phyloP scores from a whole-genome alignment of 2,329 filamentous ascomycete species.

The Colletotrichum chrysophilum region DNA sequence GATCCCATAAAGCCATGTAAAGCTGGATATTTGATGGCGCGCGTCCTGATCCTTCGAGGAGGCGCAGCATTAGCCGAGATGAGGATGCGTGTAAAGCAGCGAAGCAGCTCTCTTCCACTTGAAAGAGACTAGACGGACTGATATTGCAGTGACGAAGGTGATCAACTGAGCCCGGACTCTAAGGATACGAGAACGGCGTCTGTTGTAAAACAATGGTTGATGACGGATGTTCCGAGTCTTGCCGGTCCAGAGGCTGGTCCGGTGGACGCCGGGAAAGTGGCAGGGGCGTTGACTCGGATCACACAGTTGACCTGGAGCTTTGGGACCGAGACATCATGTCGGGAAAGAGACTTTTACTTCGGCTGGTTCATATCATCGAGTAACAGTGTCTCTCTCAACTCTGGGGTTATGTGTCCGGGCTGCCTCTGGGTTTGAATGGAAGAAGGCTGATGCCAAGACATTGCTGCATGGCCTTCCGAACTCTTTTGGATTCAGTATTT shows the following conservation, averaged over 20 bases:
- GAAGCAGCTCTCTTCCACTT: background rate
- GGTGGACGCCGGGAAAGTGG: background rate
- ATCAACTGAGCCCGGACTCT: background rate
- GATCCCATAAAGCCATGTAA: background rate
- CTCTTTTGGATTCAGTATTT: background rate
- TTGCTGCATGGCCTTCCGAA: background rate
- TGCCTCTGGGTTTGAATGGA: background rate
- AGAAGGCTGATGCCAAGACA: background rate
- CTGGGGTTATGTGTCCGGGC: background rate
- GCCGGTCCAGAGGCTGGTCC: background rate
- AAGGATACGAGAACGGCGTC: background rate
- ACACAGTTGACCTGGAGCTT: background rate
- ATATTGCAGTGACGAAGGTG: background rate
- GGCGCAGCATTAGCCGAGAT: background rate
- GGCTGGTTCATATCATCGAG: background rate
- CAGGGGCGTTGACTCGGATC: background rate
- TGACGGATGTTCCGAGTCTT: background rate
- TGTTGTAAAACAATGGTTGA: background rate
- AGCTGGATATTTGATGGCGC: background rate
- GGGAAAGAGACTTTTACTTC: background rate
- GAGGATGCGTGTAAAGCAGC: background rate
- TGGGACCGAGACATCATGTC: background rate
- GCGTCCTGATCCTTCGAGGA: background rate
- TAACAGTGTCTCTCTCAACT: background rate
- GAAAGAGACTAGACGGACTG: background rate